Percentiles rank a stretch among this genome's conserved stretches.
phyloP scores from a whole-genome alignment of 2,329 filamentous ascomycete genomes.

The Xylaria polymorpha region DNA sequence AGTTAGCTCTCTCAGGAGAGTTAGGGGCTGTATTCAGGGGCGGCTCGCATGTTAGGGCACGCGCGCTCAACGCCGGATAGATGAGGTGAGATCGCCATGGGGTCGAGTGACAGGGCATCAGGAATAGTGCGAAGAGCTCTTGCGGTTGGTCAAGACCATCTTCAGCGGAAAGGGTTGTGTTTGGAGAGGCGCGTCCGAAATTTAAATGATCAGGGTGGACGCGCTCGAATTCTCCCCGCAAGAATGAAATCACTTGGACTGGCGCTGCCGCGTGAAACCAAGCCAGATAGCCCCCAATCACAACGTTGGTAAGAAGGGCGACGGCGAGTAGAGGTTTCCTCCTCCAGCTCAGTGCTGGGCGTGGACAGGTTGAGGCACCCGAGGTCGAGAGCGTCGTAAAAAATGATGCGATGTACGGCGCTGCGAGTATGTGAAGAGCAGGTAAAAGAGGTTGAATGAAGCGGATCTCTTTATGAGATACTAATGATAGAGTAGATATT shows the following conservation, averaged over 20 bases:
- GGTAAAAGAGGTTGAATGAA: slow-evolving; percentile 96
- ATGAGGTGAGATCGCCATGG: slow-evolving; percentile 93
- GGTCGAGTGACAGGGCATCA: slow-evolving; percentile 96
- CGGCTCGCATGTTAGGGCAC: slow-evolving; percentile 91
- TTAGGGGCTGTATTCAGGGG: slow-evolving; percentile 75
- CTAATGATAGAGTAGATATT: slow-evolving; percentile 73
- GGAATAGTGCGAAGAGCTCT: slow-evolving; percentile 77
- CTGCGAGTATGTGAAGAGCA: slow-evolving; percentile 83
- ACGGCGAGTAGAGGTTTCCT: slow-evolving; percentile 67
- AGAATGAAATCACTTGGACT: slow-evolving; percentile 76
- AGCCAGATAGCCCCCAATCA: slow-evolving; percentile 79
- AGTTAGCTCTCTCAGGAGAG: slow-evolving; percentile 70
- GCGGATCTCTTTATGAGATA: slow-evolving; percentile 96
- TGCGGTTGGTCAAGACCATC: slow-evolving; percentile 43
- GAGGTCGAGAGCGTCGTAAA: slow-evolving; percentile 62
- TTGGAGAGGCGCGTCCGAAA: slow-evolving; percentile 43
- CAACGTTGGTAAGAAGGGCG: slow-evolving; percentile 73
- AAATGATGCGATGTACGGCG: slow-evolving; percentile 72
- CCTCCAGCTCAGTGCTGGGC: slow-evolving; percentile 54
- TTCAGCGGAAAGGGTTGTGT: slow-evolving; percentile 46
- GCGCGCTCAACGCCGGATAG: slow-evolving; percentile 78
- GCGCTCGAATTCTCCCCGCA: slow-evolving; percentile 78
- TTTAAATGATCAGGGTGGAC: slow-evolving; percentile 60
- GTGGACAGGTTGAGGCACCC: slow-evolving; percentile 45
- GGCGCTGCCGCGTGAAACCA: slow-evolving; percentile 84